Evolutionary conservation across 768 basidiomycete species (phyloP).

Genomic region (Kwoniella mangroviensis): DNA sequence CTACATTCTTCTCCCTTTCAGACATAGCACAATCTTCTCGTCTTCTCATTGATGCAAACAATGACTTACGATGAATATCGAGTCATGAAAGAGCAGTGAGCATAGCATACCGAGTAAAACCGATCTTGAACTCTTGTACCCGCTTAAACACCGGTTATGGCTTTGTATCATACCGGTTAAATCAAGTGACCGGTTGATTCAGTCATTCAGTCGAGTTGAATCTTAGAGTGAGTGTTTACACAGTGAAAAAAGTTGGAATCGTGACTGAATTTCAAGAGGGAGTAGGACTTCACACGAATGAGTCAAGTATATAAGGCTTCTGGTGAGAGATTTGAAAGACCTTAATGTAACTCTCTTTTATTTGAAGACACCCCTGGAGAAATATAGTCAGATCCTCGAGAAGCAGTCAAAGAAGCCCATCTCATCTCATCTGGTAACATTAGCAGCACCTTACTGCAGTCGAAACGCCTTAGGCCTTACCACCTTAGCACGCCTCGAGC

Average conservation of each 20-base stretch:
- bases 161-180: constrained; percentile 3
- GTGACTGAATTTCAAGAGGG: not conserved
- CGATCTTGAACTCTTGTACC: not conserved
- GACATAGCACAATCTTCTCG: not conserved
- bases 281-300: constrained; percentile 4
- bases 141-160: constrained; percentile 10
- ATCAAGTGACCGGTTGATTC: constrained; percentile 15
- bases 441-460: no score
- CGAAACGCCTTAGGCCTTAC: no score
- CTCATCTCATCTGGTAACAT: no score
- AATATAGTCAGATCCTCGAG: no score
- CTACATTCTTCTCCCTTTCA: not conserved
- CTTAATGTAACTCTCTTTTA: no score
- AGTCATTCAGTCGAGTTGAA: not conserved
- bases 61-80: not conserved
- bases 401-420: no score
- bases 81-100: not conserved
- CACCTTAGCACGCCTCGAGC: no score
- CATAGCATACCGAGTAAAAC: constrained; percentile 19
- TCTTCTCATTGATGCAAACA: not conserved
- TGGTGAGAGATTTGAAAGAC: no score
- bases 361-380: no score
- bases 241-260: not conserved
- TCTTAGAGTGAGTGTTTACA: no score
- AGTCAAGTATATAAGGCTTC: not conserved